Base-by-base conservation (phyloP, 805 yeast genomes). In the Candida quercuum region DNA sequence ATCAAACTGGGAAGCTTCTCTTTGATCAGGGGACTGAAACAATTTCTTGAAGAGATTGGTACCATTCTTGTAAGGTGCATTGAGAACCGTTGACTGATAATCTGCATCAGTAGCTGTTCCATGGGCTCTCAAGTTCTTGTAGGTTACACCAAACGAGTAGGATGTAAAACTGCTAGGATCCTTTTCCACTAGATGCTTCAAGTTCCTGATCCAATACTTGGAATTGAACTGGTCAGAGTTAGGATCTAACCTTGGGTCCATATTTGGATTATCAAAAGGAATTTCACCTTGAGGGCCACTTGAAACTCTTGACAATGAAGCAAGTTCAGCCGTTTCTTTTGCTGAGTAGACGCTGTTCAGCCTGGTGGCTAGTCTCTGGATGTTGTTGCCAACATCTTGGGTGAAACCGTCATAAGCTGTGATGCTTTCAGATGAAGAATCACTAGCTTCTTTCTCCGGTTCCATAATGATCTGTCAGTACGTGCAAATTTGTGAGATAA, bases 101-200 rank as follows among this genome's bases (percentile, higher is more conserved):
- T 77, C 85, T 5, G 80, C 66, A 48, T 70, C 78, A 4, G 66
- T 55, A 19, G 76, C 73, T 28, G 61, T 59, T 42, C 89, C 89
- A 41, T 64, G 71, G 3, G 82, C 85, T 35, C 76, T 57, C 47
- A 81, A 61, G 48, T 78, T 58, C 35, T 71, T 64, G 63, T 74
- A 81, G 2, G 76, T 64, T 24, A 80, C 60, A 9, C 86, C 78
- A 37, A 78, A 59, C 16, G 69, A 65, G 30, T 74, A 61, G 14
- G 78, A 78, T 48, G 71, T 71, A 50, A 71, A 78, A 49, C 74
- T 66, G 5, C 76, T 85, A 0, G 76, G 74, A 46, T 79, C 82
- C 3, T 69, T 54, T 23, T 67, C 69, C 51, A 54, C 60, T 40
- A 78, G 52, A 39, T 66, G 61, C 40, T 72, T 63, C 63, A 81